phyloP scores from a whole-genome alignment of 2,329 filamentous ascomycete genomes.

The Pseudocercospora fijiensis region DNA sequence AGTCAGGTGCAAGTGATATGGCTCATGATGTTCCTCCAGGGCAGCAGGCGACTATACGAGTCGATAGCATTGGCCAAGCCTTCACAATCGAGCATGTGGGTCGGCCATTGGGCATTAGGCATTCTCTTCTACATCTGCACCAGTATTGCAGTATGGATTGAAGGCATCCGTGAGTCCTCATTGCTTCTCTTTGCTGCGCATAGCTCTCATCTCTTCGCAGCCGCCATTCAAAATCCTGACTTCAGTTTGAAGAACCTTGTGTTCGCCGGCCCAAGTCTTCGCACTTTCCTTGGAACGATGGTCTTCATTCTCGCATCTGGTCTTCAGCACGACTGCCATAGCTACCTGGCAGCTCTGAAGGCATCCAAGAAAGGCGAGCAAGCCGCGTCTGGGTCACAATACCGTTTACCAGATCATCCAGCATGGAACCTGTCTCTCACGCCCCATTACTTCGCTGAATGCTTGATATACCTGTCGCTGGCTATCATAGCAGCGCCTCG shows the following conservation, averaged over 20 bases:
- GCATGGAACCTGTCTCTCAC: constrained; percentile 73
- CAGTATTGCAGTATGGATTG: constrained; percentile 77
- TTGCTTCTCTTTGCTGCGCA: background rate
- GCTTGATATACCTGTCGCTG: constrained; percentile 76
- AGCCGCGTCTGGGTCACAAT: constrained; percentile 54
- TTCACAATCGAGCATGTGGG: constrained; percentile 76
- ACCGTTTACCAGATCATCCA: constrained; percentile 73
- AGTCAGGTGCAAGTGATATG: constrained; percentile 66
- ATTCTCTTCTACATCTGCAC: constrained; percentile 73
- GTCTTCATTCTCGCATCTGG: constrained; percentile 69
- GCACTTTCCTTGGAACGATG: constrained; percentile 57
- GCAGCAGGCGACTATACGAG: constrained; percentile 72
- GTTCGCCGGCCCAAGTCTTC: constrained; percentile 47
- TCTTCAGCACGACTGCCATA: constrained; percentile 65
- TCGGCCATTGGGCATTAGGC: constrained; percentile 78
- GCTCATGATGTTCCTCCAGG: constrained; percentile 73
- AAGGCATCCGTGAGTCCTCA: constrained; percentile 65
- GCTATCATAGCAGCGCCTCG: constrained; percentile 70
- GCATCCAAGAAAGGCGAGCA: constrained; percentile 4
- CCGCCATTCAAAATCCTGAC: constrained; percentile 38
- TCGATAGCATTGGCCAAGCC: constrained; percentile 64
- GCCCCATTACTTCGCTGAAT: constrained; percentile 91
- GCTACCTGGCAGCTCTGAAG: constrained; percentile 46
- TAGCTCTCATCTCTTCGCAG: constrained; percentile 22
- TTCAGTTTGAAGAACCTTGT: constrained; percentile 41